phyloP scores from a whole-genome alignment of 805 yeast species.

The Scheffersomyces ergatensis region DNA sequence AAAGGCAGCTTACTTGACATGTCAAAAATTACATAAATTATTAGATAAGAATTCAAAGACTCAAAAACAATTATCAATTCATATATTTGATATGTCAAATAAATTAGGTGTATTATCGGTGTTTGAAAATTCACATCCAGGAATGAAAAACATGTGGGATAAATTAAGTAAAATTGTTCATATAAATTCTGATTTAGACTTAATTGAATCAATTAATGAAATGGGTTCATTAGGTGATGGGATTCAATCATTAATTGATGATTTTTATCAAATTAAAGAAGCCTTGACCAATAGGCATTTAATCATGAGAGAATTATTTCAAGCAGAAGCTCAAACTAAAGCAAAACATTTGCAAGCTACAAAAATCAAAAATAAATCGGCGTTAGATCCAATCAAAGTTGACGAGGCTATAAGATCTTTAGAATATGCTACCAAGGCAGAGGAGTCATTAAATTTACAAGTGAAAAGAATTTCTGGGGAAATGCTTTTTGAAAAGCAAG shows the following conservation, averaged over 20 bases:
- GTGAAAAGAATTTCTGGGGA: slow-evolving; percentile 82
- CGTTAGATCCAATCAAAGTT: slow-evolving; percentile 81
- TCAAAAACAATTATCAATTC: slow-evolving; percentile 49
- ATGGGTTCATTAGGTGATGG: slow-evolving; percentile 78
- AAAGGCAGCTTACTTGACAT: slow-evolving; percentile 64
- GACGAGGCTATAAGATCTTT: slow-evolving; percentile 84
- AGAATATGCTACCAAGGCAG: slow-evolving; percentile 74
- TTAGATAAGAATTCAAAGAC: slow-evolving; percentile 56
- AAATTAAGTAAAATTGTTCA: slow-evolving; percentile 68
- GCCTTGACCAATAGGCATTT: slow-evolving; percentile 89
- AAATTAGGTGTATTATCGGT: slow-evolving; percentile 39
- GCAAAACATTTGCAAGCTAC: slow-evolving; percentile 69
- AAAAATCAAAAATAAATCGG: slow-evolving; percentile 66
- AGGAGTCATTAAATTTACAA: slow-evolving; percentile 72
- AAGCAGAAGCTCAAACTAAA: slow-evolving; percentile 74
- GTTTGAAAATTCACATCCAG: slow-evolving; percentile 52
- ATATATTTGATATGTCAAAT: slow-evolving; percentile 46
- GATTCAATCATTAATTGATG: slow-evolving; percentile 59
- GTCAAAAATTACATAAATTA: slow-evolving; percentile 51
- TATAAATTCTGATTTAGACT: slow-evolving; percentile 72
- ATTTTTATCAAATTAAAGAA: slow-evolving; percentile 86
- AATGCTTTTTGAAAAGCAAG: slow-evolving; percentile 70
- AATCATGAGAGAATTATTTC: slow-evolving; percentile 81
- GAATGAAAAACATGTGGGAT: slow-evolving; percentile 77
- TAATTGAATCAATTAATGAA: slow-evolving; percentile 68